Percentiles rank a stretch among this genome's conserved stretches.
These are phyloP conservation scores for Citrullus mucosospermus DNA, from an alignment of 306 rosid species.

Conservation along the genomic window DNA sequence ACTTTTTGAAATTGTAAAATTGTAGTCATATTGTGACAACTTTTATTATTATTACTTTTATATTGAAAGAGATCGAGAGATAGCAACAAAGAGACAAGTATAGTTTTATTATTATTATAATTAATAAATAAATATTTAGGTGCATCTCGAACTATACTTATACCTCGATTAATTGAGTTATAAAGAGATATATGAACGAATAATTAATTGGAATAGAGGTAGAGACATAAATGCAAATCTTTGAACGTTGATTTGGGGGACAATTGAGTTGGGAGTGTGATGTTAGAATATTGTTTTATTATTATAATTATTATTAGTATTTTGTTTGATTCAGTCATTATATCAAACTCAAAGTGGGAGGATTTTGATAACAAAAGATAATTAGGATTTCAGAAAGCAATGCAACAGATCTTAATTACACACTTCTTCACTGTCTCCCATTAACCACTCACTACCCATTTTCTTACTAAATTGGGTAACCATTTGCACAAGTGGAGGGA, in stretches of 20 bases:
- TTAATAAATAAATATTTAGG: too few relatives aligned
- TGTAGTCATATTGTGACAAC: too few relatives aligned
- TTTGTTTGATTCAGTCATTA: background rate
- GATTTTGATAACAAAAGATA: background rate
- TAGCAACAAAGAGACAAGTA: too few relatives aligned
- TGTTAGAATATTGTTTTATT: background rate
- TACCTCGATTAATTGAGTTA: too few relatives aligned
- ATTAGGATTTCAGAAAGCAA: background rate
- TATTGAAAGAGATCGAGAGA: too few relatives aligned
- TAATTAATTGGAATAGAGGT: conserved; percentile 8
- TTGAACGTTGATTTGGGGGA: conserved; percentile 49
- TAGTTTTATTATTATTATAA: too few relatives aligned
- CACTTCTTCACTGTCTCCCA: background rate
- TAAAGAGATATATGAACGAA: too few relatives aligned
- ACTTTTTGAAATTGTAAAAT: too few relatives aligned
- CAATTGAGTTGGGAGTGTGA: background rate
- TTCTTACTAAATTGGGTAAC: background rate
- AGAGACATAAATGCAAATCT: conserved; percentile 50
- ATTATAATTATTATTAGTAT: too few relatives aligned
- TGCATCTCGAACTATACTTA: too few relatives aligned
- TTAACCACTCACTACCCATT: background rate
- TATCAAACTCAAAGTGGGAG: background rate
- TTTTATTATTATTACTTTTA: too few relatives aligned
- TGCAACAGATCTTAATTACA: background rate
- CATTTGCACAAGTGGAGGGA: conserved; percentile 1